Evolutionary conservation across 2,329 filamentous ascomycete genomes (phyloP), one percentile per base, ranked within the genome.

Genomic region (Corniculantispora saksenae): DNA sequence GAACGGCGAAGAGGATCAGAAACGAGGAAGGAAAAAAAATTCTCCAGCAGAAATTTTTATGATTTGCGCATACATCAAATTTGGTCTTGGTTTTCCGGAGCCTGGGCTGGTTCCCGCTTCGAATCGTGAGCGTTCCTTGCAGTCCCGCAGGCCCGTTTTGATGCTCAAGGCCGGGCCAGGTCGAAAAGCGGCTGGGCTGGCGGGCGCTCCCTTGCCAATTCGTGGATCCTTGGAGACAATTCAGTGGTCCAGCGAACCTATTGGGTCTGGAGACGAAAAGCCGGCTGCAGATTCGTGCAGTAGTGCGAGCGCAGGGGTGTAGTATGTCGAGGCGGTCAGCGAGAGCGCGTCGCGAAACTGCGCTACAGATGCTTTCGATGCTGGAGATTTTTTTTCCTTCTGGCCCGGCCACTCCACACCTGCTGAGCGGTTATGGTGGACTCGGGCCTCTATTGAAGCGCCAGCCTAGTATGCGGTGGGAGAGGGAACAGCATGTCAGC

Each of bases 61-160:
- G 32, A 29, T 29, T 61, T 45, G 47, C 35, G 35, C 25, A 50
- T 48, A 10, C 57, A 60, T 17, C n/a, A 50, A n/a, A 60, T 60
- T 21, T 48, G 19, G 19, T 48, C 21, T 48, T 61, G 48, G 50
- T n/a, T 47, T 54, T 10, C 32, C 32, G n/a, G 10, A 38, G 23
- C 48, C 23, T 35, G 38, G 55, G 51, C 38, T 10, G 21, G 50
- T 25, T 50, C 57, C 61, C 61, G 53, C 61, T 25, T 13, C 47
- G 9, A 56, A 57, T 63, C 53, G 53, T 57, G 60, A 63, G 51
- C 53, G 61, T 63, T 57, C 51, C 61, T 63, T 56, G 61, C 51
- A 63, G 51, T 63, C 51, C 61, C 53, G 51, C 12, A 50, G 53
- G 38, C 50, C 47, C n/a, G n/a, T 7, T 43, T 55, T 55, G 58